Conservation (phyloP, 2,329 filamentous ascomycete genomes). For the Blastomyces silverae region DNA sequence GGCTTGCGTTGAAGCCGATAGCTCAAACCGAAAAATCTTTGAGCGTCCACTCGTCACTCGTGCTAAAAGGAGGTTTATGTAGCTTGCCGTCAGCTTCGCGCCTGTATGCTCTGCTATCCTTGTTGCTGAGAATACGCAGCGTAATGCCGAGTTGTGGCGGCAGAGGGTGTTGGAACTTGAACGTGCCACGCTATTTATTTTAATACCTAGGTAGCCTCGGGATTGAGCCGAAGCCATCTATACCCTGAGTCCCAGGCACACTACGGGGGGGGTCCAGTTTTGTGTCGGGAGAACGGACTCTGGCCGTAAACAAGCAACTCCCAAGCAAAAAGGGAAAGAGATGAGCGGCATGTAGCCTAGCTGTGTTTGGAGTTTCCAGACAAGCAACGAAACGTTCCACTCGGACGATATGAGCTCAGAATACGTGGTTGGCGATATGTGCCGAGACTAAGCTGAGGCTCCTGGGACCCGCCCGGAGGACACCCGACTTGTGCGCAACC, state of each 20-base stretch:
- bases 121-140: too few relatives aligned
- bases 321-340: not conserved
- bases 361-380: not conserved
- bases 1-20: not conserved
- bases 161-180: not conserved
- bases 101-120: not conserved
- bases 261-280: not conserved
- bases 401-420: too few relatives aligned
- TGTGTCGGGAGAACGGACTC: not conserved
- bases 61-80: not conserved
- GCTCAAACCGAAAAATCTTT: not conserved
- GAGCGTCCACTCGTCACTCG: not conserved
- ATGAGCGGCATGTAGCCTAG: not conserved
- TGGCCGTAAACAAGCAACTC: not conserved
- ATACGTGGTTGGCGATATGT: too few relatives aligned
- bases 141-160: too few relatives aligned
- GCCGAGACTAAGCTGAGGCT: too few relatives aligned
- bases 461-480: not conserved
- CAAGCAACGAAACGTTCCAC: too few relatives aligned
- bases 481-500: not conserved
- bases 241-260: not conserved
- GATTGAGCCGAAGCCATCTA: slow-evolving; percentile 3
- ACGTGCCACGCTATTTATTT: not conserved
- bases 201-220: slow-evolving; percentile 6
- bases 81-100: not conserved